Conservation (phyloP, 306 rosid genomes). For the Pachyrhizus erosus region DNA sequence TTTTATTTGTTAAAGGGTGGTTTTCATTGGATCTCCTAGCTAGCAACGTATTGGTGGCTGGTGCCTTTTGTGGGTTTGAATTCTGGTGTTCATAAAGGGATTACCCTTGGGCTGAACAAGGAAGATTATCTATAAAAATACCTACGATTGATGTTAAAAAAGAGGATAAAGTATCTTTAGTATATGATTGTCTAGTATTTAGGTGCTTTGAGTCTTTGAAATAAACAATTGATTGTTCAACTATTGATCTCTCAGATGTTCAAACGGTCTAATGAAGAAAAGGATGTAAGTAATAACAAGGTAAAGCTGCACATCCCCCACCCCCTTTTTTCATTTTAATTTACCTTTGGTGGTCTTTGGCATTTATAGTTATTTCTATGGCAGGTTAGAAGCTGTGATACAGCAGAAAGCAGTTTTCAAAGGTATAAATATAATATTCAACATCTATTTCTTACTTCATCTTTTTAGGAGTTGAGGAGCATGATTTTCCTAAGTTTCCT, state of each 20-base stretch:
- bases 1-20: not conserved
- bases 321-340: not conserved
- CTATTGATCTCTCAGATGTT: slow-evolving; percentile 34
- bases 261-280: slow-evolving; percentile 30
- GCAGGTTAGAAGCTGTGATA: slow-evolving; percentile 38
- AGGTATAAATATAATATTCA: slow-evolving; percentile 34
- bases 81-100: not conserved
- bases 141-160: not conserved
- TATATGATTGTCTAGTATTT: not conserved
- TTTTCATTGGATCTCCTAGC: not conserved
- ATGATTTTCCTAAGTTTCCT: not conserved
- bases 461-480: not conserved
- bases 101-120: not conserved
- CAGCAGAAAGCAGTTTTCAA: slow-evolving; percentile 34
- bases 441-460: slow-evolving; percentile 17
- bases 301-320: slow-evolving; percentile 16
- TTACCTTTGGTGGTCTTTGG: not conserved
- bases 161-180: not conserved
- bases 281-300: slow-evolving; percentile 19
- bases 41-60: not conserved
- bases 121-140: not conserved
- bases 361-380: slow-evolving; percentile 30
- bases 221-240: slow-evolving; percentile 30
- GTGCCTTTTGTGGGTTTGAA: slow-evolving; percentile 4
- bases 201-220: slow-evolving; percentile 30